Conservation (phyloP, 2,329 filamentous ascomycete species). For the Fusarium fujikuroi region DNA sequence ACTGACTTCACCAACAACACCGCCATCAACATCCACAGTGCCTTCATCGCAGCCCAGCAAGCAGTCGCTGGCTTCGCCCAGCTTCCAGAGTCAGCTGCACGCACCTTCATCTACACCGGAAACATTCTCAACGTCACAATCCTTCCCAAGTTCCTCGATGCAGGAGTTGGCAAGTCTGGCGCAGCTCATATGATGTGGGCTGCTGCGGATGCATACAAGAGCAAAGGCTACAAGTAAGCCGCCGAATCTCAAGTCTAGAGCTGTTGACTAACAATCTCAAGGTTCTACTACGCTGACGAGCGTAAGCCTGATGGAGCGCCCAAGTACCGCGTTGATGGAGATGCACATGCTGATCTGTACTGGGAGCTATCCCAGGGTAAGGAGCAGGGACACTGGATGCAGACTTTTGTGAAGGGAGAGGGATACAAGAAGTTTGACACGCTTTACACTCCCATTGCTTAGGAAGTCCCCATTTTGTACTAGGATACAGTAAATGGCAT, state of each 20-base stretch:
- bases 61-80: conserved; percentile 22
- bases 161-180: conserved; percentile 56
- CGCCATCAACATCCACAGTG: conserved; percentile 18
- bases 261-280: conserved; percentile 34
- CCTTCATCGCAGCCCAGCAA: conserved; percentile 28
- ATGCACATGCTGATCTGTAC: conserved; percentile 55
- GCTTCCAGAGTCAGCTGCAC: conserved; percentile 46
- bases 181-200: conserved; percentile 43
- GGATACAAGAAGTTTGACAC: conserved; percentile 48
- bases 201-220: conserved; percentile 50
- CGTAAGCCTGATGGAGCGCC: conserved; percentile 53
- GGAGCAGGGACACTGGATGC: conserved; percentile 57
- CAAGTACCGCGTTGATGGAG: conserved; percentile 49
- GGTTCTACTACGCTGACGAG: conserved; percentile 65
- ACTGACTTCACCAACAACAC: conserved; percentile 16
- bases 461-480: neutral
- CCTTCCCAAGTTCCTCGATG: conserved; percentile 48
- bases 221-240: conserved; percentile 49
- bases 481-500: too few relatives aligned
- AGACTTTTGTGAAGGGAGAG: conserved; percentile 56
- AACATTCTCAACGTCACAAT: conserved; percentile 52
- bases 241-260: accelerated
- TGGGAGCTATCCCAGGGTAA: conserved; percentile 52
- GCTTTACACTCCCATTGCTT: neutral
- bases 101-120: conserved; percentile 58